Base-by-base conservation (phyloP, 129 eudicot species). In the Calendula officinalis region DNA sequence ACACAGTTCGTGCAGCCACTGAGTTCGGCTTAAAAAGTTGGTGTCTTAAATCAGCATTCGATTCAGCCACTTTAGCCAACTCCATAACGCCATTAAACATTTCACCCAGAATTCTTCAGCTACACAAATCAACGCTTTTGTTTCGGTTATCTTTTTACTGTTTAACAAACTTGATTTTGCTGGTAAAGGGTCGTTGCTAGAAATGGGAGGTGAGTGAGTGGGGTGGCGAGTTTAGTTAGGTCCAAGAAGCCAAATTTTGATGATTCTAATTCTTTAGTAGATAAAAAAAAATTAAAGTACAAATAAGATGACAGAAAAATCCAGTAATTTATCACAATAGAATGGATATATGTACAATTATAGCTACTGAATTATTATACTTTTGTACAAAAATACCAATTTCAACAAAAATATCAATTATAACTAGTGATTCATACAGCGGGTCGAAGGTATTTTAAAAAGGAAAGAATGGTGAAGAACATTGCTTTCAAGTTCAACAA, bases 191-290 rank as follows among this genome's bases (percentile, higher is more conserved):
- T 90, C 91, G 42, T 81, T 83, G 47, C 76, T 81, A 3, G 88
- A 95, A 47, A 86, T 81, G 3, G 97, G 97, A 4, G 97, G 97
- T 73, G 83, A 15, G 85, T 62, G 77, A 88, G 86, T 34, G 66
- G 80, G 60, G 74, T 50, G 27, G 78, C 80, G 47, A 79, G 82
- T 43, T 53, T 66, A 38, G 88, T 73, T 43, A 88, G 70, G 0
- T 84, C 86, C 10, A 77, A 48, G 80, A 76, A 84, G 48, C 84
- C 89, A 46, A 33, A 35, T 58, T 78, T 82, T 32, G 79, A 76
- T 7, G 89, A 77, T 32, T 77, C 73, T 56, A 85, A 64, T 49
- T 80, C 81, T 30, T 77, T 80, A 56, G 84, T 71, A 8, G 84
- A 75, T 66, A n/a, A n/a, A n/a, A n/a, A n/a, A n/a, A n/a, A n/a